Evolutionary conservation across 1,139 yeast genomes (phyloP).

Genomic region (Suhomyces anneliseae): DNA sequence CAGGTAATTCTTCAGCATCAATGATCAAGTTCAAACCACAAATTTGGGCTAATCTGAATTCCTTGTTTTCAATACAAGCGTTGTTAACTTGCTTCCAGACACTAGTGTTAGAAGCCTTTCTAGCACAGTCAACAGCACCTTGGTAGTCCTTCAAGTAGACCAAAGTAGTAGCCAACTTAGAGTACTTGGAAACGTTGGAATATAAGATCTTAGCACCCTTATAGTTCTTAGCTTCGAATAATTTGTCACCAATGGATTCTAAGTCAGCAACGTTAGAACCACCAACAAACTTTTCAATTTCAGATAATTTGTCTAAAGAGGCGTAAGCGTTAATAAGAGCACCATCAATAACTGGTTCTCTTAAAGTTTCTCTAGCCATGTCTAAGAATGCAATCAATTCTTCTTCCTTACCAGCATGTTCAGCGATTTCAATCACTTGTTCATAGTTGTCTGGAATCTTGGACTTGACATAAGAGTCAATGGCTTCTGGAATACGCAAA

Average conservation of each 20-base stretch:
- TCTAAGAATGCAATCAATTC: conserved; percentile 83
- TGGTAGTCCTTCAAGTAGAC: conserved; percentile 92
- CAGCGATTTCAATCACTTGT: conserved; percentile 92
- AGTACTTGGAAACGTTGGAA: conserved; percentile 86
- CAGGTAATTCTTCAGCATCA: conserved; percentile 96
- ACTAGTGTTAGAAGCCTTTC: conserved; percentile 90
- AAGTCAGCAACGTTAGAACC: conserved; percentile 92
- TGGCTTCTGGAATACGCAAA: conserved; percentile 87
- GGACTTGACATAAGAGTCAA: conserved; percentile 85
- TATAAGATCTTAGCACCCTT: conserved; percentile 90
- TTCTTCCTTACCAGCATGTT: conserved; percentile 94
- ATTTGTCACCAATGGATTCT: conserved; percentile 88
- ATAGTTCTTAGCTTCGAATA: conserved; percentile 79
- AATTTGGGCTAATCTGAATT: conserved; percentile 95
- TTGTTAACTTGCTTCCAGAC: conserved; percentile 98
- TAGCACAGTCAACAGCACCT: conserved; percentile 97
- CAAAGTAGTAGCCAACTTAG: conserved; percentile 91
- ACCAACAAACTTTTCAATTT: conserved; percentile 79
- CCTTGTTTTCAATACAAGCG: conserved; percentile 94
- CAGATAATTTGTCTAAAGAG: conserved; percentile 68
- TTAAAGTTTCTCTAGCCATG: conserved; percentile 91
- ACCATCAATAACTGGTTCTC: conserved; percentile 93
- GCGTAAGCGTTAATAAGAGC: conserved; percentile 89
- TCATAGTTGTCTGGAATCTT: conserved; percentile 88
- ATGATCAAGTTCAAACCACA: conserved; percentile 97